A percentile compares a stretch with the other conserved stretches of the same genome.
phyloP scores from a whole-genome alignment of 768 basidiomycete species.

The Termitomyces sp. region DNA sequence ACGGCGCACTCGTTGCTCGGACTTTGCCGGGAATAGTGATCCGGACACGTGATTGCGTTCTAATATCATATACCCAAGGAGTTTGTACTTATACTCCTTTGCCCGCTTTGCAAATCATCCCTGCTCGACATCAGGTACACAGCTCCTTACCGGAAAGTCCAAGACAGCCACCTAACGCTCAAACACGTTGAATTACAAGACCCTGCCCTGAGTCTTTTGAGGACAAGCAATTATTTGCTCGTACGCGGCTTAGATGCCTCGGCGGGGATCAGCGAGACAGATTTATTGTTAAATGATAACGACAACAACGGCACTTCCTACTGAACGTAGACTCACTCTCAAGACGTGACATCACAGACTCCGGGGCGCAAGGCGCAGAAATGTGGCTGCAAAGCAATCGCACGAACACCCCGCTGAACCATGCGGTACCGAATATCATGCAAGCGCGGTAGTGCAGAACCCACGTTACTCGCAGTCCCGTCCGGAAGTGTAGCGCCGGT shows the following conservation, averaged over 20 bases:
- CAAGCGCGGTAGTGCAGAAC: conserved; percentile 30
- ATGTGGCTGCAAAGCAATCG: conserved; percentile 48
- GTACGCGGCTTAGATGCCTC: conserved; percentile 1
- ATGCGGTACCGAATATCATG: conserved; percentile 45
- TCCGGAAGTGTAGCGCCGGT: conserved; percentile 42
- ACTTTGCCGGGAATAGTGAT: conserved; percentile 3
- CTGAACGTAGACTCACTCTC: not conserved
- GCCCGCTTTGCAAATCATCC: too few species aligned
- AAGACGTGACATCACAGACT: conserved; percentile 27
- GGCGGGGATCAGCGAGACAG: not conserved
- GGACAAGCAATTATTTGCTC: not conserved
- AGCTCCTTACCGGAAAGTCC: too few species aligned
- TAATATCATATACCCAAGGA: too few species aligned
- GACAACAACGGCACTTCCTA: not conserved
- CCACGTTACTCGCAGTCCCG: conserved; percentile 31
- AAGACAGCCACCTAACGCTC: too few species aligned
- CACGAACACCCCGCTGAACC: conserved; percentile 39
- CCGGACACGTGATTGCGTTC: conserved; percentile 5
- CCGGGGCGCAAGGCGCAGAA: conserved; percentile 51
- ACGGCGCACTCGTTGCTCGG: conserved; percentile 11
- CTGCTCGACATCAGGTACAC: too few species aligned
- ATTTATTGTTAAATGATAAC: not conserved
- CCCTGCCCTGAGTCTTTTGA: too few species aligned
- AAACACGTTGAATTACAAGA: too few species aligned
- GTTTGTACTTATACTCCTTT: too few species aligned